A percentile compares a stretch with the other conserved stretches of the same genome.
Evolutionary conservation across 371 early-diverging fungal species (phyloP).

Genomic region (Mucor mucedo): DNA sequence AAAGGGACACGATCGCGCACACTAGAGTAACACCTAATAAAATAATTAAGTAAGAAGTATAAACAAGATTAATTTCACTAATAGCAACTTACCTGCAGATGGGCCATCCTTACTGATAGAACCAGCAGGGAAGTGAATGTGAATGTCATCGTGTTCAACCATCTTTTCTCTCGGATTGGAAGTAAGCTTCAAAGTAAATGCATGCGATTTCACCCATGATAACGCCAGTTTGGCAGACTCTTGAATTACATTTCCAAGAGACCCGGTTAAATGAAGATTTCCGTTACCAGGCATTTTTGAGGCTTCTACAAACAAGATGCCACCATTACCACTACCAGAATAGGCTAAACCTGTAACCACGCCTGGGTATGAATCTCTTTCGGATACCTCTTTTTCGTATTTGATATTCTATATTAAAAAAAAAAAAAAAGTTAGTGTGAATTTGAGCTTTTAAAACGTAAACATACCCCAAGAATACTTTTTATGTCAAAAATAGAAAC

Average conservation of each 20-base stretch:
- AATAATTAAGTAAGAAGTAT: not conserved
- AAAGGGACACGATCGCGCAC: slow-evolving; percentile 77
- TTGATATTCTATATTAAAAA: slow-evolving; percentile 12
- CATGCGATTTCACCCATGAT: slow-evolving; percentile 81
- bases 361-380: slow-evolving; percentile 68
- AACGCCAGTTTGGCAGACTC: slow-evolving; percentile 84
- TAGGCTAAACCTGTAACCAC: slow-evolving; percentile 87
- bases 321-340: slow-evolving; percentile 75
- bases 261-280: slow-evolving; percentile 74
- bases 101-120: slow-evolving; percentile 89
- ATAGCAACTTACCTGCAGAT: slow-evolving; percentile 29
- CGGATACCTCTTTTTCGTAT: slow-evolving; percentile 68
- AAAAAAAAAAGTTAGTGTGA: not conserved
- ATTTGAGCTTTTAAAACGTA: not conserved
- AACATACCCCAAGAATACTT: slow-evolving; percentile 57
- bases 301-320: slow-evolving; percentile 82
- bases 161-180: slow-evolving; percentile 42
- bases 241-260: slow-evolving; percentile 85
- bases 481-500: slow-evolving; percentile 53
- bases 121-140: slow-evolving; percentile 86
- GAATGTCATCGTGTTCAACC: slow-evolving; percentile 61
- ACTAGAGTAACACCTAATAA: slow-evolving; percentile 66
- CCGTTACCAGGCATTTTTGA: slow-evolving; percentile 79
- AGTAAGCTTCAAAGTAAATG: slow-evolving; percentile 56
- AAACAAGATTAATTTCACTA: too few species aligned